Conservation (phyloP, 139 green algal genomes). For the Astrephomene gubernaculifera region DNA sequence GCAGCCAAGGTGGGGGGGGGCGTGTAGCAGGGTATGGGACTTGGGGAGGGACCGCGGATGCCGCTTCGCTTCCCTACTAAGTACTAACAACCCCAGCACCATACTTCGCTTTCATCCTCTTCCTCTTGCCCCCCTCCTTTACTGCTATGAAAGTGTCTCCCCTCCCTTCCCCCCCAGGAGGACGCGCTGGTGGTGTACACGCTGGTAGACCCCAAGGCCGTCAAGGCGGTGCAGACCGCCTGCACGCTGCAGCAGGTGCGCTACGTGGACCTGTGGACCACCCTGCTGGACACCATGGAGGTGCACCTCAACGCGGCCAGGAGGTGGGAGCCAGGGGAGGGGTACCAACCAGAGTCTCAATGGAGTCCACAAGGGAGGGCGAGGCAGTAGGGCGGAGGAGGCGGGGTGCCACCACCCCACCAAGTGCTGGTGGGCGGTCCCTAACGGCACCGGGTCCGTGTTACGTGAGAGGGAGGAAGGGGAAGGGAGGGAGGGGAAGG, state of each 20-base stretch:
- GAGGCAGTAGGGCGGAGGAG: no score
- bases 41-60: background rate
- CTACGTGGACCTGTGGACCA: constrained; percentile 71
- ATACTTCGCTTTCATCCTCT: no score
- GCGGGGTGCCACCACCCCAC: no score
- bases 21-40: background rate
- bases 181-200: constrained; percentile 74
- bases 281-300: constrained; percentile 72
- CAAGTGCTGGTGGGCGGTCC: no score
- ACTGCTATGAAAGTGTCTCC: background rate
- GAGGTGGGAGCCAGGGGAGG: no score
- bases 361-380: no score
- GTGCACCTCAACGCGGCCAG: constrained; percentile 55
- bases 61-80: no score
- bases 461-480: background rate
- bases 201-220: constrained; percentile 54
- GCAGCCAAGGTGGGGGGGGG: constrained; percentile 50
- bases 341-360: no score
- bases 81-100: no score
- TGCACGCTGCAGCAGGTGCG: constrained; percentile 57
- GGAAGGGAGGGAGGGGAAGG: background rate
- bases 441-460: no score
- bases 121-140: background rate
- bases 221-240: constrained; percentile 55
- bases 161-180: constrained; percentile 38